phyloP scores from a whole-genome alignment of 768 basidiomycete species.

The Megacollybia marginata region DNA sequence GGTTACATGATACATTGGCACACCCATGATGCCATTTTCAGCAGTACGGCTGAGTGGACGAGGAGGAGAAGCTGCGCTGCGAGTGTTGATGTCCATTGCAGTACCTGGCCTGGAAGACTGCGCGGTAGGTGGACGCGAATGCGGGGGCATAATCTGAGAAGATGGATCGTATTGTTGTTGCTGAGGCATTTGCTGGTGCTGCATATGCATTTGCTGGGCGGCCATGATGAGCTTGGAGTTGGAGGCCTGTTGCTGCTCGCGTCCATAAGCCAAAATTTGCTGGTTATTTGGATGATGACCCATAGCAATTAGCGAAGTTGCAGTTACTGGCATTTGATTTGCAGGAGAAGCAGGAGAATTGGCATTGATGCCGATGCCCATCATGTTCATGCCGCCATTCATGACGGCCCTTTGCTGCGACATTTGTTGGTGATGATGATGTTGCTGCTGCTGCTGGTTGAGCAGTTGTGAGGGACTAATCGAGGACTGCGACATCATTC shows the following conservation, averaged over 20 bases:
- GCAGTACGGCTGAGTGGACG: not conserved
- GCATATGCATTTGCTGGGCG: not conserved
- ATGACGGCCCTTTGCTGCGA: not conserved
- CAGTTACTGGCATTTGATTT: not conserved
- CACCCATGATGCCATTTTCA: conserved; percentile 3
- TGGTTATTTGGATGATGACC: not conserved
- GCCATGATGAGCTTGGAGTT: not conserved
- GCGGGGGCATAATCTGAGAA: not conserved
- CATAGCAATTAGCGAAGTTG: not conserved
- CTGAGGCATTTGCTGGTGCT: not conserved
- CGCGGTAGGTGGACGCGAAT: not conserved
- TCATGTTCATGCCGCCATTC: conserved; percentile 1
- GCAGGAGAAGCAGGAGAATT: not conserved
- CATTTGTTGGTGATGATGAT: not conserved
- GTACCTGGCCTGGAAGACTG: conserved; percentile 5
- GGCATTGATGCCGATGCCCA: not conserved
- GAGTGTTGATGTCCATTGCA: conserved; percentile 4
- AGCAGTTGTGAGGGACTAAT: not conserved
- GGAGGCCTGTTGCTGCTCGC: not conserved
- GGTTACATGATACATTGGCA: not conserved
- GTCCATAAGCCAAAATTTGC: too few species aligned
- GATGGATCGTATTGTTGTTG: not conserved
- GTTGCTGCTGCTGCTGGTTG: conserved; percentile 2
- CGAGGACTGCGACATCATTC: not conserved
- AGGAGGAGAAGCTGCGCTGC: not conserved